Percentiles rank a stretch among this genome's conserved stretches.
phyloP scores from a whole-genome alignment of 2,329 filamentous ascomycete genomes.

The Didymella arachidicola region DNA sequence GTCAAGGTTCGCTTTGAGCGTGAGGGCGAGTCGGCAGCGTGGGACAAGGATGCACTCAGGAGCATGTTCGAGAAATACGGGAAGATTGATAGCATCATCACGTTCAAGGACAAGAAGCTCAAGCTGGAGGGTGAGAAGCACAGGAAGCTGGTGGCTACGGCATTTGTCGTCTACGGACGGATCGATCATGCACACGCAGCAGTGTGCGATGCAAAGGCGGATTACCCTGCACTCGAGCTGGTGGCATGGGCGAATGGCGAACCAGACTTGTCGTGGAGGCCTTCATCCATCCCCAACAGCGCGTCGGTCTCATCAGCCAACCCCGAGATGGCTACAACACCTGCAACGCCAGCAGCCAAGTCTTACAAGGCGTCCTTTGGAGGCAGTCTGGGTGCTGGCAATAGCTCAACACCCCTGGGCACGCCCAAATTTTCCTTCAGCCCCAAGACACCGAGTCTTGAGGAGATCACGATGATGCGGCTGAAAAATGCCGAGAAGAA shows the following conservation, averaged over 20 bases:
- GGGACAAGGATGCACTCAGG: conserved; percentile 59
- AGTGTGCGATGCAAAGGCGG: conserved; percentile 59
- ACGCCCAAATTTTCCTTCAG: conserved; percentile 55
- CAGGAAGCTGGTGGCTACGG: conserved; percentile 61
- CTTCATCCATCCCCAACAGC: neutral
- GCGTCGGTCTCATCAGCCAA: neutral
- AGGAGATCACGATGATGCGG: conserved; percentile 56
- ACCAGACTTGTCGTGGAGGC: conserved; percentile 53
- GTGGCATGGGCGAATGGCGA: conserved; percentile 64
- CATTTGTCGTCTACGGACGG: conserved; percentile 64
- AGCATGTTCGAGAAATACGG: conserved; percentile 63
- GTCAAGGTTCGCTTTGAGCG: conserved; percentile 65
- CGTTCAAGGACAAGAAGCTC: conserved; percentile 64
- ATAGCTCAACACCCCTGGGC: conserved; percentile 29
- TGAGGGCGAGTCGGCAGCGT: conserved; percentile 53
- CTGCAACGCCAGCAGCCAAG: conserved; percentile 39
- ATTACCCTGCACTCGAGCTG: conserved; percentile 61
- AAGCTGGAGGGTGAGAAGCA: conserved; percentile 59
- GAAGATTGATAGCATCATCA: conserved; percentile 62
- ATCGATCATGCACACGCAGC: conserved; percentile 66
- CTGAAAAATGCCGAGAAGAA: conserved; percentile 56
- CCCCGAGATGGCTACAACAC: neutral
- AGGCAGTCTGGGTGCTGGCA: conserved; percentile 1
- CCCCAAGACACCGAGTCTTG: conserved; percentile 45
- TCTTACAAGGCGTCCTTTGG: conserved; percentile 39